phyloP scores from a whole-genome alignment of 768 basidiomycete genomes.

The Cystoderma amianthinum region DNA sequence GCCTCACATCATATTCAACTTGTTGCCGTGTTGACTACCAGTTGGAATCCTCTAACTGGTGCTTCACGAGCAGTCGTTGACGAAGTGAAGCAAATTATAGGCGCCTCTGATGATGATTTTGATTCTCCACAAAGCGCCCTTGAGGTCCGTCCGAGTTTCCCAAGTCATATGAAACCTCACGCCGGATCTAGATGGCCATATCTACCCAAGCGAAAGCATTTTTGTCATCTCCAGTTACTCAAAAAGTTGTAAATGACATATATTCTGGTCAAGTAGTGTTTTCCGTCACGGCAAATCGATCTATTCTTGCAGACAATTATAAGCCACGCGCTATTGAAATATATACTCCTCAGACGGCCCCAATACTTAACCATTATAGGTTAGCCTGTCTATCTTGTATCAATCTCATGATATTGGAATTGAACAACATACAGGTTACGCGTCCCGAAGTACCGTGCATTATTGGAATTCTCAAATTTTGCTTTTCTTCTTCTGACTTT shows the following conservation, averaged over 20 bases:
- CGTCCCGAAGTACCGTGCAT: constrained; percentile 74
- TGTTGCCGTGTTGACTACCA: constrained; percentile 70
- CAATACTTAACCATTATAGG: constrained; percentile 84
- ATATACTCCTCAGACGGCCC: constrained; percentile 59
- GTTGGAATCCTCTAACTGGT: constrained; percentile 82
- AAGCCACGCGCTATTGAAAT: constrained; percentile 69
- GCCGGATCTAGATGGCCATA: constrained; percentile 68
- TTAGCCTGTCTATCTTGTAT: constrained; percentile 12
- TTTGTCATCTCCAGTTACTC: constrained; percentile 75
- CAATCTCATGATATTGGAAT: background rate
- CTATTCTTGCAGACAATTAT: constrained; percentile 88
- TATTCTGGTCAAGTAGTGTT: constrained; percentile 76
- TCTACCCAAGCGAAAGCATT: constrained; percentile 81
- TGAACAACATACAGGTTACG: constrained; percentile 44
- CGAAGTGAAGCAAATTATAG: constrained; percentile 52
- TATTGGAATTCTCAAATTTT: constrained; percentile 78
- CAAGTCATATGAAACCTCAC: background rate
- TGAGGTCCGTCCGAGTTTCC: constrained; percentile 47
- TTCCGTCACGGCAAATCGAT: constrained; percentile 51
- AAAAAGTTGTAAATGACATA: constrained; percentile 83
- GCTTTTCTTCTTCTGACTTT: constrained; percentile 61
- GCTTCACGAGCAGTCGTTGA: constrained; percentile 61
- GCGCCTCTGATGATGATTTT: constrained; percentile 53
- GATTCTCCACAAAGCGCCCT: constrained; percentile 76
- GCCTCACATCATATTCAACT: constrained; percentile 72